Evolutionary conservation across 257 asterid species (phyloP).

Genomic region (Scutellaria baicalensis): DNA sequence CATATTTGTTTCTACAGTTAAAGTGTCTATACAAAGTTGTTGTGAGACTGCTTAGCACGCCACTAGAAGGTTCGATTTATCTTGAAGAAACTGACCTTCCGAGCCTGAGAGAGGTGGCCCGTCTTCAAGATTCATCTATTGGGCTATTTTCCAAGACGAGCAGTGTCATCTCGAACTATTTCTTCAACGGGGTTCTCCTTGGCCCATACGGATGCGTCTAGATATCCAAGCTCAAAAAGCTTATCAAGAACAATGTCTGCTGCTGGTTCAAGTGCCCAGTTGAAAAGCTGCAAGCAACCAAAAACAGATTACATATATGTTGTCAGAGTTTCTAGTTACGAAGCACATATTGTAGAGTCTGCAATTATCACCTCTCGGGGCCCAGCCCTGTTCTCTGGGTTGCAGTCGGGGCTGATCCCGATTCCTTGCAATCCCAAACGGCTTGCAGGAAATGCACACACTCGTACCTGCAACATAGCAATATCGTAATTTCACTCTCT

Average conservation of each 20-base stretch:
- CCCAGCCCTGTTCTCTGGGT: conserved; percentile 73
- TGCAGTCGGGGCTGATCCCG: conserved; percentile 93
- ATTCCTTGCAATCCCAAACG: conserved; percentile 69
- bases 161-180: conserved; percentile 43
- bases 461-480: conserved; percentile 53
- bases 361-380: conserved; percentile 63
- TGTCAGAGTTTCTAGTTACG: neutral
- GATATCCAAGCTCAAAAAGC: conserved; percentile 73
- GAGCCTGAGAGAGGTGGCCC: no score
- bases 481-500: neutral
- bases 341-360: neutral
- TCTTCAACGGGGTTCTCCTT: conserved; percentile 57
- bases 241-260: conserved; percentile 70
- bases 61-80: no score
- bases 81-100: no score
- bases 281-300: conserved; percentile 51
- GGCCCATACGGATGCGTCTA: conserved; percentile 87
- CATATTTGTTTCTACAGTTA: neutral
- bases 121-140: no score
- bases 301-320: neutral
- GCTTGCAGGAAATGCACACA: conserved; percentile 90
- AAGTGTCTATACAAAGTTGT: neutral
- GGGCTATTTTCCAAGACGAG: conserved; percentile 18
- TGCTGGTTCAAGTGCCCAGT: conserved; percentile 99
- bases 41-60: neutral